These are phyloP conservation scores for Suillus sp. DNA, from an alignment of 768 basidiomycete genomes.

Conservation along the genomic window DNA sequence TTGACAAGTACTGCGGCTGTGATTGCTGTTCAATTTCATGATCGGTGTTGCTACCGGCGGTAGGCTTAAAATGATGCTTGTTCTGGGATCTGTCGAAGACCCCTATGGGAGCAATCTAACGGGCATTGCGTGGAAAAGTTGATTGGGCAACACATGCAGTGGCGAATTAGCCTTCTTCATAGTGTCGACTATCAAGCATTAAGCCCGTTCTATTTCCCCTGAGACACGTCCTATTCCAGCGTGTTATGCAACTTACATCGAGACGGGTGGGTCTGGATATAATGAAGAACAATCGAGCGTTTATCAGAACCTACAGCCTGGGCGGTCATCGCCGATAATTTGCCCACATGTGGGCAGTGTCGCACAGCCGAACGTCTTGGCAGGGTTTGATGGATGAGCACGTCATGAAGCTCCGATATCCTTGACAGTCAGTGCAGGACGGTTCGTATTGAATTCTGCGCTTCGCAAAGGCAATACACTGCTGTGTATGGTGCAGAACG, in stretches of 20 bases:
- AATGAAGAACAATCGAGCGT: background rate
- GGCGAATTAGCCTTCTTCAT: background rate
- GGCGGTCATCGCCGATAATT: background rate
- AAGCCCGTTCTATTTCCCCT: background rate
- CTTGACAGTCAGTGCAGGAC: background rate
- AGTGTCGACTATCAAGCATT: background rate
- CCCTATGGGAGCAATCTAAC: background rate
- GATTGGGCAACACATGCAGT: background rate
- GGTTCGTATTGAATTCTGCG: background rate
- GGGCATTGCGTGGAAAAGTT: slow-evolving; percentile 11
- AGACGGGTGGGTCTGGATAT: background rate
- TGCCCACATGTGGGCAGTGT: background rate
- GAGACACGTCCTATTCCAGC: background rate
- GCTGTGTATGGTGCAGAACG: background rate
- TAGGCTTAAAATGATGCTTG: slow-evolving; percentile 9
- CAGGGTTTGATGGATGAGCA: background rate
- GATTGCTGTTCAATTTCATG: background rate
- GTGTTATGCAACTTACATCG: background rate
- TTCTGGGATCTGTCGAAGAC: slow-evolving; percentile 5
- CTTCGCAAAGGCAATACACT: background rate
- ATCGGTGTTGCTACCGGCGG: slow-evolving; percentile 4
- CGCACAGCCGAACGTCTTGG: background rate
- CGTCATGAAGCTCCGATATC: background rate
- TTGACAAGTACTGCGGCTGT: background rate
- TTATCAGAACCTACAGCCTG: background rate